Percentiles rank a stretch among this genome's conserved stretches.
Conservation (phyloP, 176 grass and related monocot genomes). For the Avena insularis region DNA sequence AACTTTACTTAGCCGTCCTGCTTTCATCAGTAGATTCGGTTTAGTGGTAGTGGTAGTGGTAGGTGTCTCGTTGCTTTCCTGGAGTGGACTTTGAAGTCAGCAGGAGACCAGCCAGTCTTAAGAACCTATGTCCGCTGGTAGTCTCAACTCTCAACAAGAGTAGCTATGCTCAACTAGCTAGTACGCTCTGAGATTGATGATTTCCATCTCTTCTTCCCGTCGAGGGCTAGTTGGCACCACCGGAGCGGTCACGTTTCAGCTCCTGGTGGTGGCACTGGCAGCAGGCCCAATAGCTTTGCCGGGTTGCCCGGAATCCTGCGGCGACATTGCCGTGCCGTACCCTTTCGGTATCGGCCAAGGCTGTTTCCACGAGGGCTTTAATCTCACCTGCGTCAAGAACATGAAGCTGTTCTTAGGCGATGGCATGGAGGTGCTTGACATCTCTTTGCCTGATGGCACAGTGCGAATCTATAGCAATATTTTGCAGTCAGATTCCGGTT, state of each 20-base stretch:
- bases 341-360: conserved; percentile 37
- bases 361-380: conserved; percentile 31
- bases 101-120: not conserved
- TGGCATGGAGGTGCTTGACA: not conserved
- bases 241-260: not conserved
- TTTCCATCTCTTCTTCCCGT: not conserved
- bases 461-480: not conserved
- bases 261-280: not conserved
- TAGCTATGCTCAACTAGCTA: too few species aligned
- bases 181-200: too few species aligned
- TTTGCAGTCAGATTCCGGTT: not conserved
- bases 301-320: conserved; percentile 33
- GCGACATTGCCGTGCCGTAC: conserved; percentile 33
- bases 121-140: not conserved
- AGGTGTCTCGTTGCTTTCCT: not conserved
- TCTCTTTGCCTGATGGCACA: conserved; percentile 37
- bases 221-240: not conserved
- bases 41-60: not conserved
- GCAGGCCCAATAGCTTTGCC: conserved; percentile 20
- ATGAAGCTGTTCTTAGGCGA: not conserved
- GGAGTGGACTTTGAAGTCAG: not conserved
- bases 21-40: not conserved
- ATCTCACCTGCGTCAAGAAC: conserved; percentile 26
- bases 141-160: not conserved
- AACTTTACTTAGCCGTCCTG: not conserved